These are phyloP conservation scores for Lathyrus aphaca DNA, from an alignment of 306 rosid species.

Conservation along the genomic window DNA sequence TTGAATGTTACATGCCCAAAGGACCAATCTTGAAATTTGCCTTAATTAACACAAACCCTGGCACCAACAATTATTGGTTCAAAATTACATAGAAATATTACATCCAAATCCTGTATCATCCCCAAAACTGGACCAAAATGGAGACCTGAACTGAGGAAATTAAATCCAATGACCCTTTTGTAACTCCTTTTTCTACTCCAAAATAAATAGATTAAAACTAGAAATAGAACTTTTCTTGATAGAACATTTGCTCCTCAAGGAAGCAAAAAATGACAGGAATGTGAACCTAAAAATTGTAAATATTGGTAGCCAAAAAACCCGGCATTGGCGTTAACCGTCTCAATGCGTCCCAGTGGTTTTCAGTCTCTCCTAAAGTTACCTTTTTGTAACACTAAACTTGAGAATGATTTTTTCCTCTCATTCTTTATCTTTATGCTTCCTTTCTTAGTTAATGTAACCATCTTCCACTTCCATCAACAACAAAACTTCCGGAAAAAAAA, in stretches of 20 bases:
- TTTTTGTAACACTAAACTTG: constrained; percentile 41
- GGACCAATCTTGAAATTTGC: constrained; percentile 47
- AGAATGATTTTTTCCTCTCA: constrained; percentile 29
- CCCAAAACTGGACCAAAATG: constrained; percentile 67
- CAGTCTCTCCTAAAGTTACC: constrained; percentile 44
- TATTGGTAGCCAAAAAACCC: constrained; percentile 53
- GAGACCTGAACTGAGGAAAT: constrained; percentile 42
- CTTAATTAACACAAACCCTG: constrained; percentile 37
- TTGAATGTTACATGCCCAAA: constrained; percentile 50
- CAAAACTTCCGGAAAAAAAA: constrained; percentile 40
- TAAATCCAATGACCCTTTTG: constrained; percentile 52
- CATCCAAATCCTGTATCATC: constrained; percentile 48
- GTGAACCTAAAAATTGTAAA: constrained; percentile 55
- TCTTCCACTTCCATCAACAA: constrained; percentile 40
- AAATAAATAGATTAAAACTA: constrained; percentile 43
- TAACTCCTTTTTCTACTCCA: constrained; percentile 43
- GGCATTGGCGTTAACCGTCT: constrained; percentile 40
- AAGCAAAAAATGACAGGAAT: constrained; percentile 50
- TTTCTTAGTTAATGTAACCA: constrained; percentile 42
- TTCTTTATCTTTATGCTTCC: constrained; percentile 40
- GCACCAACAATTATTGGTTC: constrained; percentile 47
- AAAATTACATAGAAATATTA: constrained; percentile 51
- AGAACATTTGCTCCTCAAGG: constrained; percentile 47
- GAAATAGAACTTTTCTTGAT: constrained; percentile 42
- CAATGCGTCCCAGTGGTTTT: constrained; percentile 41